These are phyloP conservation scores for Tothia fuscella DNA, from an alignment of 2,329 filamentous ascomycete species.

Conservation along the genomic window DNA sequence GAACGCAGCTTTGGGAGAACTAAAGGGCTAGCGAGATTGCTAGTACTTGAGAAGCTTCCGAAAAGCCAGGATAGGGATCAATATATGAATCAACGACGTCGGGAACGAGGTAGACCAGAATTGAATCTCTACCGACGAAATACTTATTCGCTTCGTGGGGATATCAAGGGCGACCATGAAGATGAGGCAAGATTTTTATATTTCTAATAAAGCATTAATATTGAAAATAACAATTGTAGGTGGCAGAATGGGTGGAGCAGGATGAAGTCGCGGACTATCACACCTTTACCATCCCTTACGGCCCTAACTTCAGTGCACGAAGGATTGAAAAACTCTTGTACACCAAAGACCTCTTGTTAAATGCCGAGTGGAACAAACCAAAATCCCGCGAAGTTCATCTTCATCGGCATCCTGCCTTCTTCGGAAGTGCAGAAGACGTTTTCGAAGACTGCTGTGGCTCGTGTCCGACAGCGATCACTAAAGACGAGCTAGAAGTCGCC, in stretches of 20 bases:
- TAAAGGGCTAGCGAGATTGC: constrained; percentile 62
- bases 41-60: constrained; percentile 70
- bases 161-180: constrained; percentile 65
- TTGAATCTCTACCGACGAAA: constrained; percentile 32
- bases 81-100: constrained; percentile 58
- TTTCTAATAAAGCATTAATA: neutral
- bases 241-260: constrained; percentile 69
- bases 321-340: constrained; percentile 75
- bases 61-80: constrained; percentile 53
- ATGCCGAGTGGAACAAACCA: constrained; percentile 74
- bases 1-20: constrained; percentile 69
- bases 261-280: constrained; percentile 71
- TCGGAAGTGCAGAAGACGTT: constrained; percentile 62
- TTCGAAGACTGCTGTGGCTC: constrained; percentile 71
- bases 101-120: constrained; percentile 58
- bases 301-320: constrained; percentile 41
- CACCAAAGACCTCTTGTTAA: constrained; percentile 68
- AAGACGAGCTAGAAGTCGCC: constrained; percentile 59
- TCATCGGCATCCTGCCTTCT: constrained; percentile 78
- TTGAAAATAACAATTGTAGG: constrained; percentile 25
- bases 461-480: constrained; percentile 57
- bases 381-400: constrained; percentile 65
- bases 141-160: constrained; percentile 42
- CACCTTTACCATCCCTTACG: constrained; percentile 53
- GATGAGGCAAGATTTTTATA: constrained; percentile 54